Evolutionary conservation across 345 rosid genomes (phyloP), one percentile per base, ranked within the genome.

Genomic region (Moricandia arvensis): DNA sequence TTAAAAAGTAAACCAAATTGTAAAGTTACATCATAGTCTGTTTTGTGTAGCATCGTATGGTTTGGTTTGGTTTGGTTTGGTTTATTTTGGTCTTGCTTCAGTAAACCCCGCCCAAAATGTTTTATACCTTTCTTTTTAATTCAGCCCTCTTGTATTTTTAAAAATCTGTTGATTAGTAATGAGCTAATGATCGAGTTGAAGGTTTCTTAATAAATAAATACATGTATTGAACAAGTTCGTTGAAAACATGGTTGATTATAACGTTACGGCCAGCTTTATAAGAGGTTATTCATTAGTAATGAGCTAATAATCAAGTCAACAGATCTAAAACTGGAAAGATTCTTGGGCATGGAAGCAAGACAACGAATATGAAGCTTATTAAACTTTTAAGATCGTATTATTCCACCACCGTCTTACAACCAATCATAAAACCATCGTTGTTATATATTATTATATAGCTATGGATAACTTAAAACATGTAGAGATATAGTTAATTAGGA

Each of bases 351-450:
- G 51, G 66, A 63, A 54, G 30, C 76, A 77, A 66, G 68, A 72
- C 68, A 77, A 72, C 68, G 75, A 57, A 49, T 45, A 31, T 57
- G 15, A 58, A 71, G 57, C 62, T 65, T 65, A 77, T 77, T 77
- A 65, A 77, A 65, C 35, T 58, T 63, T 54, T 38, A 10, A 64
- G 80, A 64, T 65, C 55, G 34, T 65, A 57, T 65, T 31, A 71
- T 54, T 76, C 65, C 75, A 70, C 65, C 75, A 70, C 71, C 51
- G 75, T 66, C 71, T 34, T 38, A 24, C 71, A 62, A 76, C 75
- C 31, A 77, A 77, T 77, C 54, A 0, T 31, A 30, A n/a, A 21
- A 5, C 70, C 45, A 11, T 10, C 58, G 45, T 61, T 61, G 65
- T 26, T 66, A 74, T 8, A n/a, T 24, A 7, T 7, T 47, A 51